phyloP scores from a whole-genome alignment of 768 basidiomycete species.

The Dacryopinax spathularia region DNA sequence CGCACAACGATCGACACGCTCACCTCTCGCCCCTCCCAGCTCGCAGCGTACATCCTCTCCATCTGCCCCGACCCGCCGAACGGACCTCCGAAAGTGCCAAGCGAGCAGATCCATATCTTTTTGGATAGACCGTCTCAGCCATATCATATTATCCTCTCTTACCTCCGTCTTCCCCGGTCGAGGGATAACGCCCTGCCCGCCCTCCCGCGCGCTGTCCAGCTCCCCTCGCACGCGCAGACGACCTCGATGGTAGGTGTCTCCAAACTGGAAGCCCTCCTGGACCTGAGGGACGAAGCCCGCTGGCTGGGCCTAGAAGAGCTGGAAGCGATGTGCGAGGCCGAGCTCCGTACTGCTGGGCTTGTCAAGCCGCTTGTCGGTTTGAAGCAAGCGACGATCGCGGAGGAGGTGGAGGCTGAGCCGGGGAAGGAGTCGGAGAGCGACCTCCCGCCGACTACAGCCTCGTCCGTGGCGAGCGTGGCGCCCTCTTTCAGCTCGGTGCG shows the following conservation, averaged over 20 bases:
- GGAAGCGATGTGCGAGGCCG: slow-evolving; percentile 48
- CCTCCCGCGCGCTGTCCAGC: slow-evolving; percentile 48
- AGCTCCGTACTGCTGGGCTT: slow-evolving; percentile 31
- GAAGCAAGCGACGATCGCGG: not conserved
- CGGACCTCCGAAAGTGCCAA: slow-evolving; percentile 28
- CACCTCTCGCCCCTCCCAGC: slow-evolving; percentile 50
- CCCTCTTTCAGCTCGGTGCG: not conserved
- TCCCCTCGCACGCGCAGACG: slow-evolving; percentile 22
- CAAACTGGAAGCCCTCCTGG: slow-evolving; percentile 52
- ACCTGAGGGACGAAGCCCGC: slow-evolving; percentile 64
- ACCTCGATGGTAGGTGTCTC: slow-evolving; percentile 11
- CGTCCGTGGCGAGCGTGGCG: not conserved
- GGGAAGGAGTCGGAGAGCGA: not conserved
- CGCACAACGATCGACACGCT: slow-evolving; percentile 55
- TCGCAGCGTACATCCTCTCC: slow-evolving; percentile 39
- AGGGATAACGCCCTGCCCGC: slow-evolving; percentile 23
- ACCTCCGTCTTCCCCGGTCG: slow-evolving; percentile 44
- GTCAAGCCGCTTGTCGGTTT: slow-evolving; percentile 2
- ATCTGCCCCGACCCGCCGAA: slow-evolving; percentile 3
- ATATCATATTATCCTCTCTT: slow-evolving; percentile 59
- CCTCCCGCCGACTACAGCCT: not conserved
- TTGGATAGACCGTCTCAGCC: slow-evolving; percentile 66
- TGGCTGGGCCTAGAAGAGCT: slow-evolving; percentile 59
- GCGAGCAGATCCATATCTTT: slow-evolving; percentile 48
- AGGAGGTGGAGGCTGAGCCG: not conserved